Base-by-base conservation (phyloP, 192 early-diverging fungal species). In the Helicostylum pulchrum region DNA sequence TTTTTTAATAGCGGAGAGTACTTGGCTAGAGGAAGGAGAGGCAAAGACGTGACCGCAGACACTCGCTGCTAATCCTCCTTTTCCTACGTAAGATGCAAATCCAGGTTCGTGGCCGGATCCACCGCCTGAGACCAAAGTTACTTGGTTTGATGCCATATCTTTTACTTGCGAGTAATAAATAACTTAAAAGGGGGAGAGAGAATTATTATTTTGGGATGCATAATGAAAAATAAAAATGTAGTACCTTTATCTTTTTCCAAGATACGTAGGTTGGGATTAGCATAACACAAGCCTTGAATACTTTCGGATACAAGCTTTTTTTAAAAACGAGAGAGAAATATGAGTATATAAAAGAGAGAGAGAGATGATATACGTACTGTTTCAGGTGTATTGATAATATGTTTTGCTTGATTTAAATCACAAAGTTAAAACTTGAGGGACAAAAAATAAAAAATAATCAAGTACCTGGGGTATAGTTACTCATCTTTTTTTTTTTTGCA, bases 11-110 rank as follows among this genome's bases (percentile, higher is more conserved):
- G 88, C 90, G 1, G 90, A 83, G 9, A 92, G 77, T 4, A 94
- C 86, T 65, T 93, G 90, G 1, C 81, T 80, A 4, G 93, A 82
- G 1, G 87, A 82, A 15, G 93, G 93, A 19, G 91, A 94, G 5
- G 93, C 93, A 78, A 95, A 95, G 10, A 94, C 89, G 55, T 87
- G 83, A 12, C 93, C 93, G 3, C 82, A 88, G 15, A 95, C 93
- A 2, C 90, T 85, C 11, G 90, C 93, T 0, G 84, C 76, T 31
- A 95, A 80, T 11, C 85, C 86, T 17, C 66, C 56, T 4, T 68
- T 65, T 48, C 89, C 92, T 8, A 94, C 87, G 66, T 84, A 92
- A 1, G 87, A 91, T 14, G 87, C 85, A 52, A 92, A 92, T 4
- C 90, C 78, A 7, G 93, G 93, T 68, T 95, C 93, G 70, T 95